A percentile compares a stretch with the other conserved stretches of the same genome.
Evolutionary conservation across 2,329 filamentous ascomycete genomes (phyloP).

Genomic region (Microsporum canis): DNA sequence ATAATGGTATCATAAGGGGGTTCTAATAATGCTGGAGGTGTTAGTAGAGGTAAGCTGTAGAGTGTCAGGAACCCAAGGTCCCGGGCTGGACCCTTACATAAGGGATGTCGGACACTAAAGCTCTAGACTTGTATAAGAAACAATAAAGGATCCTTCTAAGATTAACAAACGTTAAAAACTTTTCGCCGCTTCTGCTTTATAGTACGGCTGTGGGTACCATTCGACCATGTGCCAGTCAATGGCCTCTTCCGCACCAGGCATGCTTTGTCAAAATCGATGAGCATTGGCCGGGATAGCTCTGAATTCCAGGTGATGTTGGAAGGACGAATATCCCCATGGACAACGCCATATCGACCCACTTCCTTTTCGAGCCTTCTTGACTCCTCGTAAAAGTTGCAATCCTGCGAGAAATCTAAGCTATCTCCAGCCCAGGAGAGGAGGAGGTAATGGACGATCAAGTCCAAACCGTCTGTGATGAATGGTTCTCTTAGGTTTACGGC

Average conservation of each 20-base stretch:
- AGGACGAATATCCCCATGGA: not conserved
- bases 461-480: not conserved
- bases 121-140: no score
- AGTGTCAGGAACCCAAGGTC: no score
- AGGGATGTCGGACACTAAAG: no score
- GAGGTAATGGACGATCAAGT: not conserved
- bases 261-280: constrained; percentile 4
- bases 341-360: not conserved
- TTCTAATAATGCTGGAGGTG: no score
- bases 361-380: not conserved
- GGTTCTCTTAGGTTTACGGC: constrained; percentile 1
- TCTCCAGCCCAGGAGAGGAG: constrained; percentile 2
- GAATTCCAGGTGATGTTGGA: constrained; percentile 1
- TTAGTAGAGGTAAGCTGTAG: no score
- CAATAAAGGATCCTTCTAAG: no score
- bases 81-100: no score
- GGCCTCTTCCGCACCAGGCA: not conserved
- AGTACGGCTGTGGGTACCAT: not conserved
- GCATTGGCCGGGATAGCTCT: not conserved
- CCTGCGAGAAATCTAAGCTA: not conserved
- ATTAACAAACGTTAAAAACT: not conserved
- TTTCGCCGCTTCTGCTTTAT: not conserved
- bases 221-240: no score
- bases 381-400: not conserved
- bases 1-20: no score